Percentiles rank a stretch among this genome's conserved stretches.
phyloP scores from a whole-genome alignment of 192 early-diverging fungal species.

The Phycomyces blakesleeanus region DNA sequence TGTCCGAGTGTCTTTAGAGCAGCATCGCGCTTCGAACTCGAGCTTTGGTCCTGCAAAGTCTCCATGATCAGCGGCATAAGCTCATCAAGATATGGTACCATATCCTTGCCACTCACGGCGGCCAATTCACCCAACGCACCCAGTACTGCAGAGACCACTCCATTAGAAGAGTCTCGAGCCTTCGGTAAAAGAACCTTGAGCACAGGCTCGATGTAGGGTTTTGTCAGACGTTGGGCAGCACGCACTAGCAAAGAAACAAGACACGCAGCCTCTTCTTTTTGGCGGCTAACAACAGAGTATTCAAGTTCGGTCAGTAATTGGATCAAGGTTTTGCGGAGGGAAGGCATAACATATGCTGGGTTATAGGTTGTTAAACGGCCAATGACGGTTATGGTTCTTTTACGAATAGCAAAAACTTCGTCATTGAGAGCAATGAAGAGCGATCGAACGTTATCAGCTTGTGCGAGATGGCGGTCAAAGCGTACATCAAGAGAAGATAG shows the following conservation, averaged over 20 bases:
- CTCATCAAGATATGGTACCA: constrained; percentile 75
- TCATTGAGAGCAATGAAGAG: constrained; percentile 89
- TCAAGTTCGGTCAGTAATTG: constrained; percentile 90
- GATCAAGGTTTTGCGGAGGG: constrained; percentile 78
- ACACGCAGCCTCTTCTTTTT: constrained; percentile 83
- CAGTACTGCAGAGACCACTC: constrained; percentile 76
- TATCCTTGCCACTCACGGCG: constrained; percentile 78
- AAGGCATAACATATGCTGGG: constrained; percentile 91
- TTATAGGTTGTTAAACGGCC: constrained; percentile 83
- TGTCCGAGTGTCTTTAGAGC: constrained; percentile 85
- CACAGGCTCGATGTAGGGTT: constrained; percentile 89
- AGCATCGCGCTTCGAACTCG: constrained; percentile 77
- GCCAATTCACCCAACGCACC: constrained; percentile 79
- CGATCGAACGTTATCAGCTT: constrained; percentile 86
- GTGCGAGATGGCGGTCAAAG: constrained; percentile 87
- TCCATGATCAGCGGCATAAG: constrained; percentile 86
- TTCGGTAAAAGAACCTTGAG: constrained; percentile 81
- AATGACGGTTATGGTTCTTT: constrained; percentile 79
- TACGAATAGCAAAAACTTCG: constrained; percentile 83
- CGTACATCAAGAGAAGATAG: constrained; percentile 72
- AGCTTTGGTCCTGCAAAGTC: constrained; percentile 83
- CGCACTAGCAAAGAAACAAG: constrained; percentile 73
- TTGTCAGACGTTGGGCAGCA: constrained; percentile 75
- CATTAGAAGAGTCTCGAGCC: constrained; percentile 69
- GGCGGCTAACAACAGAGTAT: constrained; percentile 75